Percentiles rank a stretch among this genome's conserved stretches.
Evolutionary conservation across 2,329 filamentous ascomycete genomes (phyloP).

Genomic region (Pseudogymnoascus sp.): DNA sequence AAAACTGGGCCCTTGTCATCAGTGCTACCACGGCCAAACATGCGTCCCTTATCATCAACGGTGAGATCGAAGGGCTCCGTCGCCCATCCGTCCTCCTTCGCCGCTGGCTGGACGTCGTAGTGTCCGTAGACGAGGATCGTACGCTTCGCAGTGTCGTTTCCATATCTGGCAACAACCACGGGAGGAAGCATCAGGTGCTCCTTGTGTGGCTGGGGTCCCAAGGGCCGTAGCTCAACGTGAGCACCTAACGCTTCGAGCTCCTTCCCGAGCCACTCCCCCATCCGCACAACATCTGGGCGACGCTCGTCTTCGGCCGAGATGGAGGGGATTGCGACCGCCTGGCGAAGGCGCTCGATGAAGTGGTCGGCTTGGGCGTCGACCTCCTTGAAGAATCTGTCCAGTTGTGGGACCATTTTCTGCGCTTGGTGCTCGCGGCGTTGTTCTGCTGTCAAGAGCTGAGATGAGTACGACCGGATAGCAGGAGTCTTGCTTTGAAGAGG

Average conservation of each 20-base stretch:
- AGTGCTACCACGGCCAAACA: constrained; percentile 92
- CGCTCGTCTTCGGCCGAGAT: constrained; percentile 85
- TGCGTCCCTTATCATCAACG: constrained; percentile 82
- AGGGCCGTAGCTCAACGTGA: constrained; percentile 72
- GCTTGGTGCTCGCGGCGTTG: constrained; percentile 41
- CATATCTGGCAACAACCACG: constrained; percentile 85
- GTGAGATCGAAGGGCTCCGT: constrained; percentile 88
- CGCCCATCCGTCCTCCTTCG: constrained; percentile 88
- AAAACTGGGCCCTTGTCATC: constrained; percentile 97
- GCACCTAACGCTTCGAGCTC: constrained; percentile 81
- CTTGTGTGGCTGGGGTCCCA: constrained; percentile 87
- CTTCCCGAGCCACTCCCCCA: constrained; percentile 82
- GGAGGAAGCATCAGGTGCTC: constrained; percentile 87
- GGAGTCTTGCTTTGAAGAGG: not conserved
- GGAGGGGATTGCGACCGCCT: constrained; percentile 93
- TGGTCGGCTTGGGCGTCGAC: constrained; percentile 69
- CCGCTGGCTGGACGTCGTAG: constrained; percentile 95
- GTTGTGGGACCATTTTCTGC: constrained; percentile 65
- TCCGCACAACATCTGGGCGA: constrained; percentile 86
- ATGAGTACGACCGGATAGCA: not conserved
- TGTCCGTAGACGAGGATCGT: constrained; percentile 96
- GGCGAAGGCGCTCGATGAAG: constrained; percentile 83
- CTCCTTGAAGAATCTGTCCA: constrained; percentile 89
- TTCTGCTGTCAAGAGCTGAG: constrained; percentile 9
- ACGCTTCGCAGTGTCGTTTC: constrained; percentile 82